phyloP scores from a whole-genome alignment of 2,329 filamentous ascomycete species.

The Penicillium capsulatum region DNA sequence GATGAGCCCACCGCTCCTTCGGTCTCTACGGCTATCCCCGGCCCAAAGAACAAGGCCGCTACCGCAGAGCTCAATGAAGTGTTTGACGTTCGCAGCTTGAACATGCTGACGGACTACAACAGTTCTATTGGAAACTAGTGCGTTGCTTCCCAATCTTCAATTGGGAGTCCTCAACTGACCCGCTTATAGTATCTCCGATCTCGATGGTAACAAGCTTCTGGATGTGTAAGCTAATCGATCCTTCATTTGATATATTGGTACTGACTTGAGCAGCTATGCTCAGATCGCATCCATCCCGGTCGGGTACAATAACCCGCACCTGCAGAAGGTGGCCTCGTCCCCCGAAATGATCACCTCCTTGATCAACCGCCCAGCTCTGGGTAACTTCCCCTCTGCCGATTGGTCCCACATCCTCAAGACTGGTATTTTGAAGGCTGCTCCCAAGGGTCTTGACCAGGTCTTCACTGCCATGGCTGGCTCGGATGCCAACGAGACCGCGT shows the following conservation, averaged over 20 bases:
- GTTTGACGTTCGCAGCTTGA: conserved; percentile 80
- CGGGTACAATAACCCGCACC: conserved; percentile 82
- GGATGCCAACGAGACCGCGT: conserved; percentile 90
- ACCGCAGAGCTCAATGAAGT: conserved; percentile 69
- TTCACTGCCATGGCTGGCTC: conserved; percentile 87
- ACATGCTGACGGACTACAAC: conserved; percentile 74
- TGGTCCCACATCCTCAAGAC: conserved; percentile 76
- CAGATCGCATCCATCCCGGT: conserved; percentile 91
- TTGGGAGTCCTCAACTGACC: conserved; percentile 14
- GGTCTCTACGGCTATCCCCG: conserved; percentile 62
- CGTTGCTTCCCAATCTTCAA: conserved; percentile 12
- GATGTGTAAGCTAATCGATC: conserved; percentile 44
- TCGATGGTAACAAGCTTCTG: conserved; percentile 50
- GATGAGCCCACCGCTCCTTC: conserved; percentile 56
- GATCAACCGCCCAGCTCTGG: conserved; percentile 83
- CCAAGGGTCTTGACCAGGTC: conserved; percentile 78
- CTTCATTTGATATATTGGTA: not conserved
- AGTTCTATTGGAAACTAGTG: conserved; percentile 75
- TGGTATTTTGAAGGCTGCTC: conserved; percentile 76
- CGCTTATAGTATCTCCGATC: conserved; percentile 43
- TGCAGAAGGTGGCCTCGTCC: conserved; percentile 65
- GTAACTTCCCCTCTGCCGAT: conserved; percentile 83
- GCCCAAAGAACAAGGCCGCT: conserved; percentile 66
- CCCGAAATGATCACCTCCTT: conserved; percentile 75
- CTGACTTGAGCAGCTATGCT: conserved; percentile 57